These are phyloP conservation scores for Astragalus glycyphyllos DNA, from an alignment of 306 rosid species.

Conservation along the genomic window DNA sequence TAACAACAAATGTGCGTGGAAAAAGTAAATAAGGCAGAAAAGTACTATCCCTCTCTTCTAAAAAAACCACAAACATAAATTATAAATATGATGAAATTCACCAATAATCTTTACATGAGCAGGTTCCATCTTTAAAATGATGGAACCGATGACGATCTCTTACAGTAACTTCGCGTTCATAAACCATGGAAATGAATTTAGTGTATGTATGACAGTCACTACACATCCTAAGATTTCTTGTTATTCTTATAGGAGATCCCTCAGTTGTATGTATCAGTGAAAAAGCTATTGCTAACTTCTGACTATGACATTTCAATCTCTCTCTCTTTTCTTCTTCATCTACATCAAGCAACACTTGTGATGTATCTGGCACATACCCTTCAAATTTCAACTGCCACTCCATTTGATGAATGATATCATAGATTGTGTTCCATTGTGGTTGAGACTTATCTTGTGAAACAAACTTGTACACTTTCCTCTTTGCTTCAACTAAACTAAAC, in stretches of 20 bases:
- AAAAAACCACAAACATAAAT: background rate
- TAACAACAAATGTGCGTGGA: background rate
- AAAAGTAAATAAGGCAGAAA: constrained; percentile 25
- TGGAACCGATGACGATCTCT: constrained; percentile 78
- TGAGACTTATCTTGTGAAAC: constrained; percentile 79
- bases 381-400: constrained; percentile 96
- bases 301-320: constrained; percentile 80
- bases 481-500: constrained; percentile 75
- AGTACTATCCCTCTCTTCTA: constrained; percentile 25
- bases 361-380: constrained; percentile 74
- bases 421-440: constrained; percentile 47
- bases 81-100: constrained; percentile 42
- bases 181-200: constrained; percentile 68
- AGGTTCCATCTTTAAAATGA: constrained; percentile 84
- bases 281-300: constrained; percentile 87
- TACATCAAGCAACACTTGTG: constrained; percentile 72
- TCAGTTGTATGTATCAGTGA: constrained; percentile 69
- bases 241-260: constrained; percentile 70
- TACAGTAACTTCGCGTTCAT: constrained; percentile 67
- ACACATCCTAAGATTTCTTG: constrained; percentile 87
- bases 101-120: constrained; percentile 86
- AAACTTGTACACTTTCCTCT: constrained; percentile 66
- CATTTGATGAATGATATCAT: constrained; percentile 90
- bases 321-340: constrained; percentile 84
- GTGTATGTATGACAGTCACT: constrained; percentile 82